Evolutionary conservation across 805 yeast genomes (phyloP), one percentile per base, ranked within the genome.

Genomic region (Candida khao-thaluensis): DNA sequence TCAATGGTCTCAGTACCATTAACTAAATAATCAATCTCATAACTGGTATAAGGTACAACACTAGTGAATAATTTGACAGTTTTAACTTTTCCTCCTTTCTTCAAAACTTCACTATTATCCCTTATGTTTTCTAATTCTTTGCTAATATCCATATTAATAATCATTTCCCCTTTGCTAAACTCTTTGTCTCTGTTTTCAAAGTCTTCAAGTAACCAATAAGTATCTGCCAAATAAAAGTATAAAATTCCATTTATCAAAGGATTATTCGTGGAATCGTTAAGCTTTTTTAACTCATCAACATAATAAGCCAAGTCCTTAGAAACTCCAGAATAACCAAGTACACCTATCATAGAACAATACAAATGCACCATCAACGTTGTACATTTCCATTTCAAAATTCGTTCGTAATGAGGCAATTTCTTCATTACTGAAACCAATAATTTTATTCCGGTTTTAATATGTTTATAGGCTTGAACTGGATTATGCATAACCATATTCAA

Each of bases 231-330:
- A 22, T 23, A 41, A 28, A 34, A 39, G 21, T 31, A 21, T 11
- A 37, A 27, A 2, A 37, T n/a, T 14, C 37, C 46, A 31, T 47
- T 47, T 1, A 37, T 28, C 8, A 39, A 16, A 1, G 50, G 50
- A 30, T 25, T 17, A 11, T 53, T 58, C 6, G 48, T 45, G 1
- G 59, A 48, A 3, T 56, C 50, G 12, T 71, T 52, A 9, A 77
- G 51, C 24, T 60, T 64, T 5, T 60, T 56, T 25, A 76, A 62
- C 48, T 84, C 90, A 5, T 63, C 62, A 3, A 71, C 46, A 56
- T 72, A 82, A 51, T 69, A 79, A 2, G 72, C 69, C 33, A 80
- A 70, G 40, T 83, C 88, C 45, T 76, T 77, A 0, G 79, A 61
- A 2, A 80, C 51, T 0, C 90, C 89, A 26, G 77, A 52, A 25